A percentile compares a stretch with the other conserved stretches of the same genome.
phyloP scores from a whole-genome alignment of 345 rosid genomes.

The rapeseed (Brassica napus) region DNA sequence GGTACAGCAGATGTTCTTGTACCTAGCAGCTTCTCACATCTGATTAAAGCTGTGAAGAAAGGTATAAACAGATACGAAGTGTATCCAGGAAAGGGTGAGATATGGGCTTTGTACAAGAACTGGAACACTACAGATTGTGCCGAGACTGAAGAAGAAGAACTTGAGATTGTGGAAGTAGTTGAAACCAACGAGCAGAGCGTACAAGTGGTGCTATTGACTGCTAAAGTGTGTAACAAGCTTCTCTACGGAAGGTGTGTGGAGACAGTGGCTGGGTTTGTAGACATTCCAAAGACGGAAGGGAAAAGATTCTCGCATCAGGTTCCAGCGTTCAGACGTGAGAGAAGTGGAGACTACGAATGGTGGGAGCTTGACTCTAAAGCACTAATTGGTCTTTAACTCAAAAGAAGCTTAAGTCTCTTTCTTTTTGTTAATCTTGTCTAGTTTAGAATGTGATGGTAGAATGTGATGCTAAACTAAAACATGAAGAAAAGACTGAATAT shows the following conservation, averaged over 20 bases:
- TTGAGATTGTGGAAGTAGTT: constrained; percentile 51
- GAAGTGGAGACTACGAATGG: constrained; percentile 18
- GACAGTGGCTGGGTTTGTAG: constrained; percentile 25
- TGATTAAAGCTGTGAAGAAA: constrained; percentile 29
- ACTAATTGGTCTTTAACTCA: constrained; percentile 28
- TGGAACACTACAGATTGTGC: constrained; percentile 20
- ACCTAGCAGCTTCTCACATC: constrained; percentile 50
- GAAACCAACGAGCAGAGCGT: constrained; percentile 31
- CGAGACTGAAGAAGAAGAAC: constrained; percentile 40
- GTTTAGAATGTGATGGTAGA: not conserved
- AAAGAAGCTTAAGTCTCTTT: not conserved
- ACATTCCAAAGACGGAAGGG: constrained; percentile 39
- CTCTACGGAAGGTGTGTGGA: constrained; percentile 45
- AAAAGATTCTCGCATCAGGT: constrained; percentile 58
- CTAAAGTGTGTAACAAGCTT: constrained; percentile 22
- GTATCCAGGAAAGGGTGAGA: constrained; percentile 54
- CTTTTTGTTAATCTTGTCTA: not conserved
- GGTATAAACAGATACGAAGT: constrained; percentile 39
- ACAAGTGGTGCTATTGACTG: constrained; percentile 35
- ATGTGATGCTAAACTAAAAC: not conserved
- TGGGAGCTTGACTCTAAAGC: constrained; percentile 58
- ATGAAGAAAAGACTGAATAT: not conserved
- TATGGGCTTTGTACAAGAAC: constrained; percentile 62
- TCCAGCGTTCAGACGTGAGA: constrained; percentile 41
- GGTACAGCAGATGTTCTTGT: constrained; percentile 36